Conservation (phyloP, 106 monocot genomes). For the Dendrobium chrysotoxum region DNA sequence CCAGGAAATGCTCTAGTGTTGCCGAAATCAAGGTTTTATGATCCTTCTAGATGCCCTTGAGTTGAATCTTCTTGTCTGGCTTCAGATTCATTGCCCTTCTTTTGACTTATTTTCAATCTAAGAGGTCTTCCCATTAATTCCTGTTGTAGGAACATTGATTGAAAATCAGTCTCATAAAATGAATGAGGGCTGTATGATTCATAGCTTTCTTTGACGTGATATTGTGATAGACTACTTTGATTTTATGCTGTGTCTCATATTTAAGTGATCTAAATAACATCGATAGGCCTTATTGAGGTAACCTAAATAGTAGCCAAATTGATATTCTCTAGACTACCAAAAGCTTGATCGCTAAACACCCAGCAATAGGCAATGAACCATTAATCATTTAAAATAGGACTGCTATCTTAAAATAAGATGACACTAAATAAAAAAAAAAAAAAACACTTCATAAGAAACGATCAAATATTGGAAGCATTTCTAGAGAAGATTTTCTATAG, state of each 20-base stretch:
- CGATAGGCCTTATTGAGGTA: background rate
- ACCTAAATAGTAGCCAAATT: background rate
- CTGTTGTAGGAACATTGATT: background rate
- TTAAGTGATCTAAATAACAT: background rate
- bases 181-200: background rate
- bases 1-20: background rate
- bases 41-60: background rate
- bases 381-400: background rate
- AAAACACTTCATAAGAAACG: too few relatives aligned
- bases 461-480: background rate
- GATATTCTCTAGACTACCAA: background rate
- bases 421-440: too few relatives aligned
- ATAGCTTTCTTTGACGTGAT: background rate
- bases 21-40: background rate
- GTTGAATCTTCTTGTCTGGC: background rate
- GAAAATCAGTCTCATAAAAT: background rate
- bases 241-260: background rate
- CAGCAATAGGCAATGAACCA: background rate
- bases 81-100: background rate
- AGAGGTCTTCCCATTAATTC: slow-evolving; percentile 6
- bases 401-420: too few relatives aligned
- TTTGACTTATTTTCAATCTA: background rate
- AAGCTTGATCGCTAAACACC: background rate
- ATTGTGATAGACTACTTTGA: background rate
- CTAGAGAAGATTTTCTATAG: background rate